Conservation (phyloP, 306 rosid species). For the Oemleria cerasiformis region DNA sequence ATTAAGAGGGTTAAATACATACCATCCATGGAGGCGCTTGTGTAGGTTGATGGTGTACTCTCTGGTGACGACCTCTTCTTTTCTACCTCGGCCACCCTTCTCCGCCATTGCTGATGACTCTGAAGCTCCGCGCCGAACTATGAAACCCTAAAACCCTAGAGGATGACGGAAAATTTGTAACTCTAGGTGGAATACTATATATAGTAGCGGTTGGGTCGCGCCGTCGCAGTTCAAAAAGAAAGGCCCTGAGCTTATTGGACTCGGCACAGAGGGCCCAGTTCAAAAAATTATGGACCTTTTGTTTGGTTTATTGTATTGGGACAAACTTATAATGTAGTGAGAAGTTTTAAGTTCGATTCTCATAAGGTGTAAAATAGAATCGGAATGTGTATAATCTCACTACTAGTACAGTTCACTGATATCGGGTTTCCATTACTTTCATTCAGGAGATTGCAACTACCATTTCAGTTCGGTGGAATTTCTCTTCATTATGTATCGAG, state of each 20-base stretch:
- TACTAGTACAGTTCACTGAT: too few species aligned
- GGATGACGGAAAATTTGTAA: background rate
- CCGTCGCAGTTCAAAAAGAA: background rate
- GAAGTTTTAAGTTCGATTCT: too few species aligned
- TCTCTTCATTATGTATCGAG: too few species aligned
- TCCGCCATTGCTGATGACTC: conserved; percentile 40
- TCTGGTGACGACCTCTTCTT: conserved; percentile 42
- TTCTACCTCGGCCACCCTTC: conserved; percentile 35
- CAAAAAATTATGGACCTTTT: background rate
- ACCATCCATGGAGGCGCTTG: conserved; percentile 52
- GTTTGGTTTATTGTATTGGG: background rate
- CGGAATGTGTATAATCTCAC: too few species aligned
- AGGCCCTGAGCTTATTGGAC: background rate
- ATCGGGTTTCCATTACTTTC: too few species aligned
- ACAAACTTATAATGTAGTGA: background rate
- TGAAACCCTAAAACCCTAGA: conserved; percentile 14
- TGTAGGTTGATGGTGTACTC: conserved; percentile 53
- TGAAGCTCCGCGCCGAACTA: conserved; percentile 17
- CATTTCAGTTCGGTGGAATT: too few species aligned
- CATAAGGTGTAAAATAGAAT: too few species aligned
- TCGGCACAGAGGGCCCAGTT: background rate
- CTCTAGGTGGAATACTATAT: background rate
- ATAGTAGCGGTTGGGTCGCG: background rate
- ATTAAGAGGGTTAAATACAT: background rate
- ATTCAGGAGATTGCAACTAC: too few species aligned